Conservation (phyloP, 345 rosid genomes). For the Sonneratia alba region DNA sequence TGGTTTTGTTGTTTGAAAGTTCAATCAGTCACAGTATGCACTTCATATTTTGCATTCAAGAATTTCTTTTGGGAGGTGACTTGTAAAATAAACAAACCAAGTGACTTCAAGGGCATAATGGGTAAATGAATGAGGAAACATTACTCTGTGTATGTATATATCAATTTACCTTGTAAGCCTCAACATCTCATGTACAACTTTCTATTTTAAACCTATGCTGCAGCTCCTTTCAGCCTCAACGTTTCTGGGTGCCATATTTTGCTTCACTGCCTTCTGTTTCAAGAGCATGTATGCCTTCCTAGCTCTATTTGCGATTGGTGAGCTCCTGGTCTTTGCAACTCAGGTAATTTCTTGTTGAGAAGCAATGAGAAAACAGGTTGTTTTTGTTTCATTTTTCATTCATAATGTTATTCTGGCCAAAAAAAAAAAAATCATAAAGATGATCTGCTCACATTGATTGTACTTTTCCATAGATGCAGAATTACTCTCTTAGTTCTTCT, state of each 20-base stretch:
- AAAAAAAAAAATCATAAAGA: not conserved
- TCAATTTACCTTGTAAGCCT: not conserved
- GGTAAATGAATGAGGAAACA: not conserved
- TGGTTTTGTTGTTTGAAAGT: not conserved
- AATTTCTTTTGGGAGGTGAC: not conserved
- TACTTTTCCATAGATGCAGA: not conserved
- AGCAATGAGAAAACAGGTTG: constrained; percentile 27
- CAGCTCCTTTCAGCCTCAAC: constrained; percentile 60
- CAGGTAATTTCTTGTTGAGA: constrained; percentile 83
- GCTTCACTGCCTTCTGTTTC: constrained; percentile 75
- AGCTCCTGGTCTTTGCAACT: constrained; percentile 75
- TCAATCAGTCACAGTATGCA: not conserved
- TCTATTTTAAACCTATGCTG: not conserved
- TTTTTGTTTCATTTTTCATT: constrained; percentile 6
- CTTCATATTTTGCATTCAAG: not conserved
- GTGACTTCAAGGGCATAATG: not conserved
- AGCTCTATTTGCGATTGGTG: constrained; percentile 72
- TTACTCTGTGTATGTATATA: not conserved
- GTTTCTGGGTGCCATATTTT: too few species aligned
- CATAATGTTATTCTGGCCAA: not conserved
- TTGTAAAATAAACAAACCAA: not conserved
- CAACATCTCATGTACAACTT: not conserved
- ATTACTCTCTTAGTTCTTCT: not conserved
- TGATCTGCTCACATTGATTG: not conserved
- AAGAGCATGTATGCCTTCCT: constrained; percentile 82